Evolutionary conservation across 129 eudicot genomes (phyloP).

Genomic region (Chrysanthemum seticuspe): DNA sequence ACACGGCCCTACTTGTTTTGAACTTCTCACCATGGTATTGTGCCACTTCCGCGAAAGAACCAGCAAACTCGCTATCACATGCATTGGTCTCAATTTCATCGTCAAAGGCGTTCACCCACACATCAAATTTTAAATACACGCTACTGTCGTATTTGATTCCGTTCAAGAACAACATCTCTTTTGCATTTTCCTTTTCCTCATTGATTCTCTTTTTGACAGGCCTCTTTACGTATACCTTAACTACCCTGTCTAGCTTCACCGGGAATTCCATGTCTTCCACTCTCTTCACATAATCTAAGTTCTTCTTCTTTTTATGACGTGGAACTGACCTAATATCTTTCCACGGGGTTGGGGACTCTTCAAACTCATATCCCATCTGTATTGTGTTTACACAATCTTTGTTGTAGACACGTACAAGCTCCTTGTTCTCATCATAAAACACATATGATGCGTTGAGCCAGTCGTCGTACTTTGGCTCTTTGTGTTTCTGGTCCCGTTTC

Average conservation of each 20-base stretch:
- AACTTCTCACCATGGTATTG: slow-evolving; percentile 15
- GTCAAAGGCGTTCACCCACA: slow-evolving; percentile 38
- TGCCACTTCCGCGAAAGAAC: slow-evolving; percentile 40
- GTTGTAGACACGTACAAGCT: slow-evolving; percentile 43
- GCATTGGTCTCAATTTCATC: slow-evolving; percentile 34
- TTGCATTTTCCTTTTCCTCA: slow-evolving; percentile 33
- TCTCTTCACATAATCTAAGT: not conserved
- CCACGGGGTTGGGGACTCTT: slow-evolving; percentile 39
- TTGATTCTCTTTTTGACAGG: slow-evolving; percentile 40
- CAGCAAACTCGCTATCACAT: slow-evolving; percentile 55
- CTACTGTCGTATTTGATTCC: slow-evolving; percentile 37
- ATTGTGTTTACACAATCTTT: slow-evolving; percentile 31
- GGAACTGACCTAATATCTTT: slow-evolving; percentile 18
- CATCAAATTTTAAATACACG: slow-evolving; percentile 38
- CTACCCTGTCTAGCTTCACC: slow-evolving; percentile 25
- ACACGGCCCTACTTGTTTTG: slow-evolving; percentile 16
- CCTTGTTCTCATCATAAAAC: slow-evolving; percentile 49
- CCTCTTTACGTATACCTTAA: slow-evolving; percentile 40
- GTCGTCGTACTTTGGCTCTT: slow-evolving; percentile 16
- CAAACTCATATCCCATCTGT: slow-evolving; percentile 33
- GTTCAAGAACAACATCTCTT: slow-evolving; percentile 38
- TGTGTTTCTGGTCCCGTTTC: no score
- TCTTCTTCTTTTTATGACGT: slow-evolving; percentile 4
- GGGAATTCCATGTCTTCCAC: slow-evolving; percentile 24
- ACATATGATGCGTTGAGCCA: slow-evolving; percentile 38